Conservation (phyloP, 2,329 filamentous ascomycete genomes). For the Aspergillus pseudoglaucus region DNA sequence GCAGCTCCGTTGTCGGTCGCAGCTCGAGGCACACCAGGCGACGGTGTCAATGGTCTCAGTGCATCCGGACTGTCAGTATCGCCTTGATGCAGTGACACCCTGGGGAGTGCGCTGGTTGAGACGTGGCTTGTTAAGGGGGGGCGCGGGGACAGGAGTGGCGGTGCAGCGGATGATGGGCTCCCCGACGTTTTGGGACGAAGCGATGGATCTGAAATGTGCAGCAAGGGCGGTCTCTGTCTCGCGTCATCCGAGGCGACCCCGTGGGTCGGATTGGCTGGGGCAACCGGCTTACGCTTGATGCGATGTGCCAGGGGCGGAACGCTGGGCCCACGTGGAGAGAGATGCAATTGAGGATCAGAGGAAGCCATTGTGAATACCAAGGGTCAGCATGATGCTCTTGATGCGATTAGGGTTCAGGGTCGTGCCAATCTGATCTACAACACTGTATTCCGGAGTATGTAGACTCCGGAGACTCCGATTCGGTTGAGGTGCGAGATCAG, state of each 20-base stretch:
- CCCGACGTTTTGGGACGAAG: not conserved
- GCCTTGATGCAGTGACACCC: not conserved
- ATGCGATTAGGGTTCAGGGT: too few relatives aligned
- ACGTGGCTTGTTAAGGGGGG: not conserved
- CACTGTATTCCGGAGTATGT: too few relatives aligned
- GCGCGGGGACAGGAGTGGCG: not conserved
- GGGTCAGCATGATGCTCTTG: too few relatives aligned
- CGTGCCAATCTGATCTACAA: too few relatives aligned
- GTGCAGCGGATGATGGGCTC: not conserved
- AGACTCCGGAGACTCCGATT: too few relatives aligned
- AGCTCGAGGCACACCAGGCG: not conserved
- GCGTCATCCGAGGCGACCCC: not conserved
- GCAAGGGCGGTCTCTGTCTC: not conserved
- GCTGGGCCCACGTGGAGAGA: too few relatives aligned
- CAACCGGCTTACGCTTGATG: conserved; percentile 4
- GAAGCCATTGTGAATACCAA: too few relatives aligned
- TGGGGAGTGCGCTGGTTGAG: not conserved
- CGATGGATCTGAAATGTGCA: not conserved
- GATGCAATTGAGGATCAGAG: too few relatives aligned
- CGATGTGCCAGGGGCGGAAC: not conserved
- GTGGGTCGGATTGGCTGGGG: not conserved
- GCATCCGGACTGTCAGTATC: not conserved
- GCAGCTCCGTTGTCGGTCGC: not conserved
- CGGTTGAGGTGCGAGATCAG: too few relatives aligned
- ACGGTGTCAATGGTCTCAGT: not conserved